A percentile compares a stretch with the other conserved stretches of the same genome.
These are phyloP conservation scores for Saccharomycopsis oosterbeekiorum DNA, from an alignment of 805 yeast species.

Conservation along the genomic window DNA sequence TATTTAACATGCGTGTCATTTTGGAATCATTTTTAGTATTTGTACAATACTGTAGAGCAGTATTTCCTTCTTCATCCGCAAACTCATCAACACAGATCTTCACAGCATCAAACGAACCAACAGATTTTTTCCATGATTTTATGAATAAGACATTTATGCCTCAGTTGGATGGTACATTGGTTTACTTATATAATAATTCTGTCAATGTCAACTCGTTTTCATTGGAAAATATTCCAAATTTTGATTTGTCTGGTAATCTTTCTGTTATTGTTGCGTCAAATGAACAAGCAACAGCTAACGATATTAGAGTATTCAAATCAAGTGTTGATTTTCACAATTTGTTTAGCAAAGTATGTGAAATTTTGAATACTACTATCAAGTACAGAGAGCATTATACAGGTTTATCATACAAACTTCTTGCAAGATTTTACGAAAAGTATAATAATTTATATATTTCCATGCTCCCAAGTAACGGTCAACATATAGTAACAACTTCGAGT, in stretches of 20 bases:
- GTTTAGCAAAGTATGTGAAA: slow-evolving; percentile 37
- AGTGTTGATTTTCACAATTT: slow-evolving; percentile 39
- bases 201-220: slow-evolving; percentile 31
- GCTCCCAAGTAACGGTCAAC: slow-evolving; percentile 17
- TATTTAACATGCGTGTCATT: slow-evolving; percentile 72
- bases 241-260: slow-evolving; percentile 21
- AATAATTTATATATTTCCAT: slow-evolving; percentile 25
- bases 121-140: slow-evolving; percentile 48
- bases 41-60: slow-evolving; percentile 44
- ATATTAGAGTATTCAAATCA: slow-evolving; percentile 28
- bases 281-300: slow-evolving; percentile 11
- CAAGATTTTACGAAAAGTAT: slow-evolving; percentile 30
- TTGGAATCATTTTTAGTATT: slow-evolving; percentile 65
- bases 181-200: slow-evolving; percentile 39
- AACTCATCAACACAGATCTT: slow-evolving; percentile 14
- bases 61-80: slow-evolving; percentile 26
- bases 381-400: slow-evolving; percentile 48
- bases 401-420: slow-evolving; percentile 30
- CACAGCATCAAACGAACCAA: slow-evolving; percentile 22
- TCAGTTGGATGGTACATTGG: slow-evolving; percentile 47
- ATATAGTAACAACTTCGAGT: slow-evolving; percentile 20
- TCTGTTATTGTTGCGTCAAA: not conserved
- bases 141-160: slow-evolving; percentile 59
- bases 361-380: slow-evolving; percentile 50
- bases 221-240: slow-evolving; percentile 8